Conservation (phyloP, 768 basidiomycete genomes). For the Mycena galopus region DNA sequence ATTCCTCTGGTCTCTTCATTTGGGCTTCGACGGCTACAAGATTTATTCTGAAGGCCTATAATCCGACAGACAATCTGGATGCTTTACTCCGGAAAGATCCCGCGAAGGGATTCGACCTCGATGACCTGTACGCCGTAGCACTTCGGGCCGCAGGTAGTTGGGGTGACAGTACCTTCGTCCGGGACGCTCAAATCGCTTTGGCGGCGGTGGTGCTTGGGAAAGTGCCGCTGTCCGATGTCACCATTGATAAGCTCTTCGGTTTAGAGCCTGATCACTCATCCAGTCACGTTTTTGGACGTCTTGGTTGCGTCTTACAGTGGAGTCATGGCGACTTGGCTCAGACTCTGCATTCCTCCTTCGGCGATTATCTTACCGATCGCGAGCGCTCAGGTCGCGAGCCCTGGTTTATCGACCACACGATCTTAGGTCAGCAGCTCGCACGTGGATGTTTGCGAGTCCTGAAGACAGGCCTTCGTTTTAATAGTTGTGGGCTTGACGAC, state of each 20-base stretch:
- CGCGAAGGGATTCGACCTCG: too few species aligned
- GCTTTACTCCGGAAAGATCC: background rate
- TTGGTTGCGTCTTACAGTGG: slow-evolving; percentile 3
- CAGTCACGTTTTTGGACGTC: background rate
- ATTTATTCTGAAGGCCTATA: slow-evolving; percentile 32
- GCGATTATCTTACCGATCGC: slow-evolving; percentile 1
- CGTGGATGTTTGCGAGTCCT: slow-evolving; percentile 4
- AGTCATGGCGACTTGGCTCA: background rate
- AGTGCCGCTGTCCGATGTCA: background rate
- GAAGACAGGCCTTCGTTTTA: background rate
- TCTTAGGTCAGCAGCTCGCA: background rate
- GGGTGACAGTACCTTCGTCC: too few species aligned
- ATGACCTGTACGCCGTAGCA: too few species aligned
- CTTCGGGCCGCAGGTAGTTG: too few species aligned
- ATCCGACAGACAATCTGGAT: background rate
- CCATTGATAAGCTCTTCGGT: background rate
- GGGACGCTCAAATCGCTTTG: too few species aligned
- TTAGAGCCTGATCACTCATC: background rate
- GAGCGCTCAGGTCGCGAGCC: background rate
- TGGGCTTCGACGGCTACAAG: slow-evolving; percentile 41
- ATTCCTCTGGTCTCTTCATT: slow-evolving; percentile 39
- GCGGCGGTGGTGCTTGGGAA: too few species aligned
- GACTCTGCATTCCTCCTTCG: background rate
- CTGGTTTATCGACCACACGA: background rate
- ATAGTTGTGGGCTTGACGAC: background rate